phyloP scores from a whole-genome alignment of 208 protist genomes.

The Crithidia bombi region DNA sequence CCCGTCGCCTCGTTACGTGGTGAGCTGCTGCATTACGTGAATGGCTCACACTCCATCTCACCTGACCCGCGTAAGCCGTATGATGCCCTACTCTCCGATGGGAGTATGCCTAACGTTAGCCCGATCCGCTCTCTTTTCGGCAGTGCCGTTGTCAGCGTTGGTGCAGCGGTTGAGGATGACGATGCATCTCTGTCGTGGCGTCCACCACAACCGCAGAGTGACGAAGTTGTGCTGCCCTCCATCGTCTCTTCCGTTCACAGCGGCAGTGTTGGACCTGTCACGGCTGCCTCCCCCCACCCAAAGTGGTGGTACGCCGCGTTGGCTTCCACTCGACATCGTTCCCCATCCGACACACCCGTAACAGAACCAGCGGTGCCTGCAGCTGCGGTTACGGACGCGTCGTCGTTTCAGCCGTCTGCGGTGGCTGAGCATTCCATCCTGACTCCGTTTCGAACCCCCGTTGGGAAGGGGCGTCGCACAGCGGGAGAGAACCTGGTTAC shows the following conservation, averaged over 20 bases:
- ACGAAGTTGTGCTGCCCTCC: not conserved
- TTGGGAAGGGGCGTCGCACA: not conserved
- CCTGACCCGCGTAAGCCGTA: conserved; percentile 12
- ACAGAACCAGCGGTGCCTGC: not conserved
- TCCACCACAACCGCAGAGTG: not conserved
- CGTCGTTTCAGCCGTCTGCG: not conserved
- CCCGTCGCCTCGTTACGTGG: not conserved
- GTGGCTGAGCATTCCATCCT: not conserved
- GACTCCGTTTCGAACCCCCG: not conserved
- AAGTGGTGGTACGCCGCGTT: conserved; percentile 12
- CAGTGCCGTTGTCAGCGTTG: not conserved
- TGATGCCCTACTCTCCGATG: not conserved
- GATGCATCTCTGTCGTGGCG: not conserved
- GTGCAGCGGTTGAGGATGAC: not conserved
- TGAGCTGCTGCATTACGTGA: not conserved
- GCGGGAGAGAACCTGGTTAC: not conserved
- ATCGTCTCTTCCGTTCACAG: conserved; percentile 16
- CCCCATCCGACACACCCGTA: not conserved
- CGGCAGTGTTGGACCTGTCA: not conserved
- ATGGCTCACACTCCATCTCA: not conserved
- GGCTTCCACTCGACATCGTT: not conserved
- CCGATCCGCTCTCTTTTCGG: not conserved
- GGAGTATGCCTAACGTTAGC: not conserved
- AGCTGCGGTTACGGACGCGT: not conserved
- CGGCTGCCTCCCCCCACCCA: not conserved